Base-by-base conservation (phyloP, 164 flowering plant genomes). In the Magnolia kwangsiensis region DNA sequence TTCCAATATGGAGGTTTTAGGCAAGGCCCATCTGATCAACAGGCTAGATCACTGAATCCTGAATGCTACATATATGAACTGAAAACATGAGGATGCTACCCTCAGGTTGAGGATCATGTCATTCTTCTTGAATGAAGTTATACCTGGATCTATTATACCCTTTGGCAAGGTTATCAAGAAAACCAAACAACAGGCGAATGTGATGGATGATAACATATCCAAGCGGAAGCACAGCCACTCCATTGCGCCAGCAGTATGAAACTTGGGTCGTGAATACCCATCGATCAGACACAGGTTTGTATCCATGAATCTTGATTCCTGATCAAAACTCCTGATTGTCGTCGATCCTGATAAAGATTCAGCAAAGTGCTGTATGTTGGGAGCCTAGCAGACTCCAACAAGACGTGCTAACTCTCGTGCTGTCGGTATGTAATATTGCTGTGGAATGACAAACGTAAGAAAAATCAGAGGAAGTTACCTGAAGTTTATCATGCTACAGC, bases 171-270 rank as follows among this genome's bases (percentile, higher is more conserved):
- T 80, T 71, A 85, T 73, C 77, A 86, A 77, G 78, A 86, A 76
- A 69, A 86, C 19, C 79, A 82, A 76, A 65, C 80, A 80, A 63
- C 77, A 82, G 49, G 79, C 86, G 82, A 87, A 87, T 27, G 77
- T 81, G 18, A 85, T 4, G 16, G 82, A 61, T 29, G 86, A 81
- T 18, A 85, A 69, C 67, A 83, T 66, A 76, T 87, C 85, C 84
- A 87, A 71, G 55, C 89, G 86, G 61, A 87, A 71, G 77, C 81
- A 83, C 8, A 87, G 77, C 88, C 89, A 87, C 75, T 83, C 84
- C 84, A 80, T 82, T 63, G 85, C 82, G 74, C 72, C 84, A 18
- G 80, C 79, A 80, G 0, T 37, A 65, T 86, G 65, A 79, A 85
- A 86, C 67, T 72, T 76, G n/a, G 87, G 83, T 6, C 85, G 77